Evolutionary conservation across 106 monocot species (phyloP), one percentile per base, ranked within the genome.

Genomic region (Hemerocallis citrina): DNA sequence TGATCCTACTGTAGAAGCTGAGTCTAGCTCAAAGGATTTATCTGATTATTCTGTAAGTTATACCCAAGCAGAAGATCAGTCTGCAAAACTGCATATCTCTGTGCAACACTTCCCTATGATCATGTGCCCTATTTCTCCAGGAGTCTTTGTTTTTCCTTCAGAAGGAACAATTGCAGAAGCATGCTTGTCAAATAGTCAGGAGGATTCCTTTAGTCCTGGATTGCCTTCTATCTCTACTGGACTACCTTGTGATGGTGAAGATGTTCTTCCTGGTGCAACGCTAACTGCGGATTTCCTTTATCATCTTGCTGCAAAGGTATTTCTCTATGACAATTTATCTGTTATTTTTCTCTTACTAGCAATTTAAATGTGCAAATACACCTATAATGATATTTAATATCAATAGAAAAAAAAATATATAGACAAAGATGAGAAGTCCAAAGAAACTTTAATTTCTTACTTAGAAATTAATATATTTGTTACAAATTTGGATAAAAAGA

Each of bases 281-380:
- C 71, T 98, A 22, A 92, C 84, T 49, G 98, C 98, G 48, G 76
- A 98, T 77, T 92, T 98, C 28, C 88, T 98, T 54, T 92, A 98
- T 65, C 61, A 92, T 69, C 36, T 98, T 16, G 82, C 85, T 63
- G 63, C 77, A 44, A 88, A 77, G 88, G 98, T 98, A 79, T 35
- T 51, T 6, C 23, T 14, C 12, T 15, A 39, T n/a, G n/a, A n/a
- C n/a, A n/a, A n/a, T n/a, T n/a, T n/a, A n/a, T n/a, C n/a, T n/a
- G n/a, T n/a, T n/a, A 30, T 55, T 35, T 31, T n/a, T 21, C 38
- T 40, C 55, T 1, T 52, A 55, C 16, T 55, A 32, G 6, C 50
- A 50, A 50, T 6, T 19, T 36, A 8, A 35, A 57, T 19, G n/a
- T n/a, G n/a, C n/a, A n/a, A n/a, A n/a, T n/a, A n/a, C n/a, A n/a